Conservation (phyloP, 306 rosid species). For the Inga oerstediana region DNA sequence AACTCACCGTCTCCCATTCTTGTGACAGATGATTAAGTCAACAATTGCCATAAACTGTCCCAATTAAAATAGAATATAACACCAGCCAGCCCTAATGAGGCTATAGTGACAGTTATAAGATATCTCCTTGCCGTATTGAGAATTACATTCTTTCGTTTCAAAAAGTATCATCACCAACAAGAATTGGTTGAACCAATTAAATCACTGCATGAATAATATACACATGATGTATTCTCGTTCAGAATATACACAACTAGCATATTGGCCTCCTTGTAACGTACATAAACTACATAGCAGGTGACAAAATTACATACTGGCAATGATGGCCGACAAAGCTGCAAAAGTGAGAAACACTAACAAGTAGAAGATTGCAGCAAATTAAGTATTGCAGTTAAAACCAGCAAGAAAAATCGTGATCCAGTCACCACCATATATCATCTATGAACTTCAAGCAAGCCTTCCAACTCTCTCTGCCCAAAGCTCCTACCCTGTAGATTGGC, state of each 20-base stretch:
- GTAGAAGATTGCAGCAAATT: conserved; percentile 51
- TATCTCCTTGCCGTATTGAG: conserved; percentile 44
- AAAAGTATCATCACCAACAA: conserved; percentile 47
- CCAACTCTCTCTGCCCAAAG: conserved; percentile 78
- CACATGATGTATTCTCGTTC: conserved; percentile 64
- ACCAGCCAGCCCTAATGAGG: conserved; percentile 30
- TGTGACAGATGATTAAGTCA: background rate
- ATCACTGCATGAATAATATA: conserved; percentile 60
- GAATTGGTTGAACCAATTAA: conserved; percentile 44
- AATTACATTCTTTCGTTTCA: conserved; percentile 42
- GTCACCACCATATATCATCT: conserved; percentile 58
- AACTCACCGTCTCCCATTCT: conserved; percentile 13
- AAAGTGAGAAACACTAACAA: conserved; percentile 50
- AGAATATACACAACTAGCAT: conserved; percentile 63
- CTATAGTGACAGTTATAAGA: conserved; percentile 25
- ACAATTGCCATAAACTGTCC: conserved; percentile 24
- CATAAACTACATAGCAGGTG: conserved; percentile 59
- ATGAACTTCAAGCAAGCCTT: conserved; percentile 68
- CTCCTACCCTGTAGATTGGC: conserved; percentile 69
- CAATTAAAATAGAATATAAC: conserved; percentile 33
- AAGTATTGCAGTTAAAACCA: conserved; percentile 44
- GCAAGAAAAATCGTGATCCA: conserved; percentile 25
- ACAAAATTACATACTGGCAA: conserved; percentile 56
- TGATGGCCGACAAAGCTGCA: conserved; percentile 48
- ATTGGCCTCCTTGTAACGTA: conserved; percentile 56